Percentiles rank a stretch among this genome's conserved stretches.
Conservation (phyloP, 1,284 basidiomycete species). For the Xerocomus subilludens region DNA sequence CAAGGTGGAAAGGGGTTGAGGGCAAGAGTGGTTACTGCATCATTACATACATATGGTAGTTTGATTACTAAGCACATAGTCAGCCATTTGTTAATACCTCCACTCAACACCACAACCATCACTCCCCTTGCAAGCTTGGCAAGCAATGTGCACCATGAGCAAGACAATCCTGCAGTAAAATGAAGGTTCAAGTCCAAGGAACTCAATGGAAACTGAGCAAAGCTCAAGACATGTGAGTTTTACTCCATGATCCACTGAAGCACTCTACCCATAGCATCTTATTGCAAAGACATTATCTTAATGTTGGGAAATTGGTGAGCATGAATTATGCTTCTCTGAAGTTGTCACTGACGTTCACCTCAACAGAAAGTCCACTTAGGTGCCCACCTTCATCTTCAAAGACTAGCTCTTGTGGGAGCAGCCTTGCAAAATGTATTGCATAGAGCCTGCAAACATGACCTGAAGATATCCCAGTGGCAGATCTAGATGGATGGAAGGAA, state of each 20-base stretch:
- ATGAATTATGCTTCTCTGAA: not conserved
- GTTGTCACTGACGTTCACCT: constrained; percentile 32
- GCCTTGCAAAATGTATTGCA: constrained; percentile 94
- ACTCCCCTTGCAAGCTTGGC: constrained; percentile 28
- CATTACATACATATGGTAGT: no score
- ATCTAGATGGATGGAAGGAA: constrained; percentile 79
- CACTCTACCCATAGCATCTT: constrained; percentile 87
- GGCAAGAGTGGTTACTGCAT: no score
- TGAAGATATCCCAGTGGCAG: constrained; percentile 31
- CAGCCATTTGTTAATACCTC: constrained; percentile 38
- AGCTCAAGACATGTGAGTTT: constrained; percentile 72
- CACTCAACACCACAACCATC: constrained; percentile 30
- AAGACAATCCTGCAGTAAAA: constrained; percentile 70
- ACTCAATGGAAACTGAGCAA: constrained; percentile 70
- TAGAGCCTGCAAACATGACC: constrained; percentile 91
- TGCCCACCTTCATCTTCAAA: constrained; percentile 95
- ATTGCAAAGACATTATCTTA: constrained; percentile 80
- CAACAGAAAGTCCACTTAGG: constrained; percentile 98
- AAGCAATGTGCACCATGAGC: constrained; percentile 47
- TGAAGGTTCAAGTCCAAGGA: constrained; percentile 77
- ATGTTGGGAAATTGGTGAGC: constrained; percentile 81
- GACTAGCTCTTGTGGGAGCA: constrained; percentile 85
- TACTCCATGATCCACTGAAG: constrained; percentile 72
- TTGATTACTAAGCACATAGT: no score
- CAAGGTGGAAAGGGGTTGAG: no score